phyloP scores from a whole-genome alignment of 768 basidiomycete species.

The Podaxis sp. region DNA sequence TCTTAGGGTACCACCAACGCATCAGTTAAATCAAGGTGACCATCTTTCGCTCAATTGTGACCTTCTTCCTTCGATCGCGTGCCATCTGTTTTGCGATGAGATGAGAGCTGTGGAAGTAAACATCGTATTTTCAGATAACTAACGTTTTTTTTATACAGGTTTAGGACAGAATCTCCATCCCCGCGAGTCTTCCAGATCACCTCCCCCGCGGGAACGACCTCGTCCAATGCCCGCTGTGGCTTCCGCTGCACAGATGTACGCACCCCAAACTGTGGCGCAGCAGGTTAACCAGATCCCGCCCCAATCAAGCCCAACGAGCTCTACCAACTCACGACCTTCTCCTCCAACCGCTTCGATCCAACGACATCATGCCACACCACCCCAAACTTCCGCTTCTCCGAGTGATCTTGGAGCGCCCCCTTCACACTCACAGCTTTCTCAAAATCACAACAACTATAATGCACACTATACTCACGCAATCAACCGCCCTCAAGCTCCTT shows the following conservation, averaged over 20 bases:
- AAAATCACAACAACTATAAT: constrained; percentile 32
- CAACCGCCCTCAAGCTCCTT: constrained; percentile 52
- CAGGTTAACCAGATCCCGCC: constrained; percentile 39
- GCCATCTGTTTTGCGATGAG: constrained; percentile 20
- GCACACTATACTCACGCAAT: constrained; percentile 67
- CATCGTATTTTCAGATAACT: constrained; percentile 25
- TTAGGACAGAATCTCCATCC: constrained; percentile 40
- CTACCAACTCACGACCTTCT: constrained; percentile 38
- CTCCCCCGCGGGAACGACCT: constrained; percentile 47
- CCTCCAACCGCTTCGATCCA: constrained; percentile 43
- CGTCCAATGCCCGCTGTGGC: constrained; percentile 67
- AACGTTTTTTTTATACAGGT: constrained; percentile 29
- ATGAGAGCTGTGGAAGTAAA: constrained; percentile 16
- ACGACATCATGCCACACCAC: constrained; percentile 39
- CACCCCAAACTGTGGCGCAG: constrained; percentile 36
- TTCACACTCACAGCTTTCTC: constrained; percentile 32
- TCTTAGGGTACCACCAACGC: constrained; percentile 35
- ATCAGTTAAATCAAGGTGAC: constrained; percentile 50
- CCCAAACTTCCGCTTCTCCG: constrained; percentile 2
- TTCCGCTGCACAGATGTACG: constrained; percentile 50
- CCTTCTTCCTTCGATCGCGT: constrained; percentile 16
- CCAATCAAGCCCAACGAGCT: constrained; percentile 47
- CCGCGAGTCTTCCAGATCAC: constrained; percentile 51
- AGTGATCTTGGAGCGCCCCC: constrained; percentile 16
- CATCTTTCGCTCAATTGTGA: constrained; percentile 21